Evolutionary conservation across 331 rosid genomes (phyloP).

Genomic region (Dryas integrifolia): DNA sequence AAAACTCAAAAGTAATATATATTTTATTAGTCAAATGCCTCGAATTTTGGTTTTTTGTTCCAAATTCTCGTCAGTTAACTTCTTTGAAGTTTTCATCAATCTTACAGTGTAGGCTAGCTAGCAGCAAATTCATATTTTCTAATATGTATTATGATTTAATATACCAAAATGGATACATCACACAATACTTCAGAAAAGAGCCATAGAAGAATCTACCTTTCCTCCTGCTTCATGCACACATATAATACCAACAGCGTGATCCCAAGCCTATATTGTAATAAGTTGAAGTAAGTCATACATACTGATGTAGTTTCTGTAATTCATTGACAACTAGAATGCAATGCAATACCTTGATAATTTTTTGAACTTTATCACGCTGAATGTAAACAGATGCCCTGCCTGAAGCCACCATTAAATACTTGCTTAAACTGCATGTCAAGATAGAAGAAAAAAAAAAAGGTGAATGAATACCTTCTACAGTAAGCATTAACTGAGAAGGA

Average conservation of each 20-base stretch:
- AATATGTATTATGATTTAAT: neutral
- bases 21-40: neutral
- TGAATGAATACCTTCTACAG: neutral
- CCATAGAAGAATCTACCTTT: slow-evolving; percentile 35
- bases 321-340: neutral
- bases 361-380: slow-evolving; percentile 42
- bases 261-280: slow-evolving; percentile 70
- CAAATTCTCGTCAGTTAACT: slow-evolving; percentile 7
- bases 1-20: neutral
- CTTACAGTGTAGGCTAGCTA: neutral
- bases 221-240: slow-evolving; percentile 88
- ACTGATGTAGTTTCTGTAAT: neutral
- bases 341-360: slow-evolving; percentile 36
- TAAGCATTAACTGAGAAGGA: neutral
- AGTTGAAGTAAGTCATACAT: slow-evolving; percentile 10
- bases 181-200: neutral
- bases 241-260: slow-evolving; percentile 84
- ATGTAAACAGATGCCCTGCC: slow-evolving; percentile 69
- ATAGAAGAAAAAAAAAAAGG: neutral
- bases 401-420: slow-evolving; percentile 89
- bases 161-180: neutral
- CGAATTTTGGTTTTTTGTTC: neutral
- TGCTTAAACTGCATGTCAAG: slow-evolving; percentile 61
- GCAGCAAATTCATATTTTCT: neutral
- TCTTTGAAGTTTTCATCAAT: neutral